A percentile compares a stretch with the other conserved stretches of the same genome.
Conservation (phyloP, 768 basidiomycete genomes). For the Mycena vitilis region DNA sequence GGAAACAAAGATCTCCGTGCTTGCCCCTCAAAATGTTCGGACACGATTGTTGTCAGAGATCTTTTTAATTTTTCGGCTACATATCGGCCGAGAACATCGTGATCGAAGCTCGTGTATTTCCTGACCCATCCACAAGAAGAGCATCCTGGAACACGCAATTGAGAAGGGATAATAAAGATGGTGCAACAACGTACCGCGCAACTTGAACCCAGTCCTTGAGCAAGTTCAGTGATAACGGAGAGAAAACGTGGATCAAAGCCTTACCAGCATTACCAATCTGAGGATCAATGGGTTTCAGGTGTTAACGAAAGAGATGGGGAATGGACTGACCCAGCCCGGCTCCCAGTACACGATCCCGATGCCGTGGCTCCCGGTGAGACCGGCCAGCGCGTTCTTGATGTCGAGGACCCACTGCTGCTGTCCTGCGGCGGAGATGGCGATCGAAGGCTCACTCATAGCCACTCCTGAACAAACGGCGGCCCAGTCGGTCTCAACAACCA, state of each 20-base stretch:
- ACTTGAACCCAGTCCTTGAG: constrained; percentile 23
- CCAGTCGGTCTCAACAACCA: constrained; percentile 77
- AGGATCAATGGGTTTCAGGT: background rate
- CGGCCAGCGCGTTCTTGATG: constrained; percentile 59
- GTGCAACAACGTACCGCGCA: constrained; percentile 20
- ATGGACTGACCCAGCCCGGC: constrained; percentile 64
- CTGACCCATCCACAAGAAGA: constrained; percentile 26
- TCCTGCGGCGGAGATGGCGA: constrained; percentile 61
- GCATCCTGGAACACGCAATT: constrained; percentile 17
- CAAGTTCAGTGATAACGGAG: background rate
- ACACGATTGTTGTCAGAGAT: no score
- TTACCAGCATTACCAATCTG: constrained; percentile 31
- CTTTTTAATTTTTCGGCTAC: constrained; percentile 2
- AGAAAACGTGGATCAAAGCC: background rate
- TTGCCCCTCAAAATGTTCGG: no score
- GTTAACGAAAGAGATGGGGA: background rate
- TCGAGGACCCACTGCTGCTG: constrained; percentile 65
- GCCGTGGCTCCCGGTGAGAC: constrained; percentile 61
- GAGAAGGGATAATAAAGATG: background rate
- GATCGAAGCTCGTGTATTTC: constrained; percentile 29
- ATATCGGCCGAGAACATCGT: constrained; percentile 32
- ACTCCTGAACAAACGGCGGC: constrained; percentile 60
- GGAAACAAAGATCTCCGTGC: no score
- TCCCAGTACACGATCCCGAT: constrained; percentile 73
- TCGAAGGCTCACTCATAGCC: constrained; percentile 57